A percentile compares a stretch with the other conserved stretches of the same genome.
Conservation (phyloP, 2,329 filamentous ascomycete genomes). For the Fusarium pininemorale region DNA sequence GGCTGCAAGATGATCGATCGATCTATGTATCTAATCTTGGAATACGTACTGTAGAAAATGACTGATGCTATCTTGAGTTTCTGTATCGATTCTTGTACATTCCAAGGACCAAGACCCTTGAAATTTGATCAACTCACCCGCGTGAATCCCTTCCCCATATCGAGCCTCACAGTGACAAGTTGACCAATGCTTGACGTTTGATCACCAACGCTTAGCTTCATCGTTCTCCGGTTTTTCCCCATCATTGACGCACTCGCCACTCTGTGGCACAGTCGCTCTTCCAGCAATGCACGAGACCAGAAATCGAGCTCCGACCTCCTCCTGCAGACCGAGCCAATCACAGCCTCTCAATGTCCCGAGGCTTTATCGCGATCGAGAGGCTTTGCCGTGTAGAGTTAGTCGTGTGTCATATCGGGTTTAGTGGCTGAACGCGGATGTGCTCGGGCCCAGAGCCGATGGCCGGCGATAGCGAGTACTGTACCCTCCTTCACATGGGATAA, state of each 20-base stretch:
- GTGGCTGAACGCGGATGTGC: slow-evolving; percentile 20
- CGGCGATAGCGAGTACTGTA: slow-evolving; percentile 41
- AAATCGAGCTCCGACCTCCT: slow-evolving; percentile 20
- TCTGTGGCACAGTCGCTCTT: slow-evolving; percentile 35
- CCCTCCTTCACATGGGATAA: slow-evolving; percentile 42
- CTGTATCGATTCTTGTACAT: slow-evolving; percentile 27
- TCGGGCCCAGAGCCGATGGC: slow-evolving; percentile 38
- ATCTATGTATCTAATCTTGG: slow-evolving; percentile 6
- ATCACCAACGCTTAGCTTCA: slow-evolving; percentile 29
- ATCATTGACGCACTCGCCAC: slow-evolving; percentile 40
- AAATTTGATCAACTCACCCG: slow-evolving; percentile 9
- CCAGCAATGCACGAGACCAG: slow-evolving; percentile 25
- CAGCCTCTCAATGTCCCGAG: slow-evolving; percentile 31
- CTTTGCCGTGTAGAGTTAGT: slow-evolving; percentile 25
- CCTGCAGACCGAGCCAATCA: slow-evolving; percentile 43
- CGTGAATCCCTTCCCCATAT: slow-evolving; percentile 37
- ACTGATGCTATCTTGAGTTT: not conserved
- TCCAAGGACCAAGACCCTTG: slow-evolving; percentile 31
- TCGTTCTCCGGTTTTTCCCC: slow-evolving; percentile 37
- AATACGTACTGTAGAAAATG: not conserved
- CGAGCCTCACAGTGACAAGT: not conserved
- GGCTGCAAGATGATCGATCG: slow-evolving; percentile 35
- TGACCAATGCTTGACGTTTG: slow-evolving; percentile 27
- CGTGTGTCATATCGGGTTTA: slow-evolving; percentile 6
- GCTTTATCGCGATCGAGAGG: slow-evolving; percentile 43